Evolutionary conservation across 108 stramenopile genomes (phyloP), one percentile per base, ranked within the genome.

Genomic region (Pelagomonas calceolata): DNA sequence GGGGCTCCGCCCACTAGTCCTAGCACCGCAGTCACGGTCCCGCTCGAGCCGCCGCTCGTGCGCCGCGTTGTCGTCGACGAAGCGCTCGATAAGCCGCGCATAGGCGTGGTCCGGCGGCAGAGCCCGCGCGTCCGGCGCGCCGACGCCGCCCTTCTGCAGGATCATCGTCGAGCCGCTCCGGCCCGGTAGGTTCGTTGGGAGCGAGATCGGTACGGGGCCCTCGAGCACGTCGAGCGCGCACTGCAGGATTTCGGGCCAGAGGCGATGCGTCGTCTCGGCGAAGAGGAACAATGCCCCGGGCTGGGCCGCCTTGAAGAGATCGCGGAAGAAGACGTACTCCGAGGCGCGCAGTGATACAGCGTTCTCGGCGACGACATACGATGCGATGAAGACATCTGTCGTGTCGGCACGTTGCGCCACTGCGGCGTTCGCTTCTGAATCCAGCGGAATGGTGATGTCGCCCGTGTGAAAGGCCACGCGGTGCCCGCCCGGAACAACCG

Each of bases 291-390:
- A 5, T 0, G 84, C 72, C 1, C 79, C 84, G 0, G 64, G 66
- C 39, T 34, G 21, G 26, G 82, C 78, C 33, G 33, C 67, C 36
- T 72, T 14, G 63, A 86, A 85, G 32, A 86, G 65, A 30, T 88
- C 85, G 12, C 65, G 67, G 67, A 88, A 88, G 70, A 88, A 88
- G 37, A 83, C 46, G 44, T 67, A 86, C 21, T 85, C 45, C 0
- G 73, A 72, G 32, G 72, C 81, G 26, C 79, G 67, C 32, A 88
- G 69, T 31, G 43, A 26, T 18, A 43, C 9, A 30, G 82, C 80
- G 70, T 88, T 88, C 70, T 88, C 88, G 17, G 85, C 84, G 63
- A 88, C 79, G 65, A 84, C 85, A 68, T 88, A 88, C 7, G 51
- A 60, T 3, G 51, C 51, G 51, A 60, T 12, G 51, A 60, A 16